Base-by-base conservation (phyloP, 805 yeast species). In the Nakazawaea pomicola region DNA sequence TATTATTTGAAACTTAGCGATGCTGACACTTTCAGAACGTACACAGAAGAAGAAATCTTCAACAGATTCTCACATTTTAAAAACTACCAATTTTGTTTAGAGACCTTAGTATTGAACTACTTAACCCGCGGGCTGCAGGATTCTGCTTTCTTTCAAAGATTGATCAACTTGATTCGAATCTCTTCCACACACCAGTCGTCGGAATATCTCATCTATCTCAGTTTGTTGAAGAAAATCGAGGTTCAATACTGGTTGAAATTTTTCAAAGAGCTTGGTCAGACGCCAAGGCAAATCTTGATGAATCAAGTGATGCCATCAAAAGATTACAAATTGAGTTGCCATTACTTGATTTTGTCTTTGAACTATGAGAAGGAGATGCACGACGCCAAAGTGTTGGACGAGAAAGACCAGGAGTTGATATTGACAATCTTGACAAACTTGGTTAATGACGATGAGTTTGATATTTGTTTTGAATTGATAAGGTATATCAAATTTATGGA, bases 191-290 rank as follows among this genome's bases (percentile, higher is more conserved):
- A n/a, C 14, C 15, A 17, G 8, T 25, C 40, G 3, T 18, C 30
- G 5, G 54, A 53, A 24, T 56, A 58, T 41, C 52, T 60, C 4
- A 65, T 76, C n/a, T 68, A 67, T 40, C 62, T 75, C 34, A 74
- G 71, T 45, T 71, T 78, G 53, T 60, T 76, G 47, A 62, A 78
- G 42, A 76, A 76, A 44, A 73, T 75, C 18, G 82, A 76, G 53
- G 65, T 67, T 23, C 67, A 63, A 21, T 68, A 68, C 46, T 76
- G 82, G 82, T 38, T 57, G 4, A 55, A 53, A n/a, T 74, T 74
- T 43, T 76, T 76, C 50, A 47, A 54, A 3, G 58, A 64, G 18
- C 53, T 70, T 18, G 52, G 61, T 3, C 61, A 64, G 25, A 63
- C 69, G 0, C 81, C 80, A 2, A 59, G 72, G 12, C 61, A 62